Base-by-base conservation (phyloP, 306 rosid species). In the Glycyrrhiza uralensis region DNA sequence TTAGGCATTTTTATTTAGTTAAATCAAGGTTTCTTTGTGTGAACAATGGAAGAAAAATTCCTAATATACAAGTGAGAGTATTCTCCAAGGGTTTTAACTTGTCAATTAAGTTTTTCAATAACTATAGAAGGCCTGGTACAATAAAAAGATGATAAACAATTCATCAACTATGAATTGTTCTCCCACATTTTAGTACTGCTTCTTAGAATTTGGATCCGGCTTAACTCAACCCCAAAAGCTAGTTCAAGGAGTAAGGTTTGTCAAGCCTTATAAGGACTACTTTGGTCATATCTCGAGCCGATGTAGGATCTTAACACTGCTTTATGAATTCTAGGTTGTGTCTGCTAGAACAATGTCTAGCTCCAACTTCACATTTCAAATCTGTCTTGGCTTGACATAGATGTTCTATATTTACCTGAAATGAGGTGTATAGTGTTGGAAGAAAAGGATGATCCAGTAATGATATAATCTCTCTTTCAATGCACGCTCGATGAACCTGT, bases 401-500 rank as follows among this genome's bases (percentile, higher is more conserved):
- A 38, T 70, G n/a, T 28, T 12, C 15, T 58, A 44, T 72, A 72
- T 72, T 47, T 72, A 94, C 98, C 96, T 91, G 91, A 83, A 91
- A 94, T 78, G 98, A 94, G 70, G 96, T 75, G 87, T 94, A 94
- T 9, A 94, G 80, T 0, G 98, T 56, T 66, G 97, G 98, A 80
- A 94, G 96, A 82, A 94, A 91, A 74, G 98, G 98, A 85, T 94
- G 98, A 69, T 94, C 98, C 56, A 94, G 84, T 66, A 83, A 80
- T 2, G 98, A 85, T 79, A 94, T 87, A 75, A 94, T 87, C 67
- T 91, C 96, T 85, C 97, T 84, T 78, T 94, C 98, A 51, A 87
- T 75, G 79, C 98, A 94, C 50, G 95, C 92, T 57, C 98, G 85
- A 72, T 94, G 98, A 79, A 94, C 98, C 98, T 94, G 92, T 75